These are phyloP conservation scores for Arthrobotrys conoides DNA, from an alignment of 2,329 filamentous ascomycete species.

Conservation along the genomic window DNA sequence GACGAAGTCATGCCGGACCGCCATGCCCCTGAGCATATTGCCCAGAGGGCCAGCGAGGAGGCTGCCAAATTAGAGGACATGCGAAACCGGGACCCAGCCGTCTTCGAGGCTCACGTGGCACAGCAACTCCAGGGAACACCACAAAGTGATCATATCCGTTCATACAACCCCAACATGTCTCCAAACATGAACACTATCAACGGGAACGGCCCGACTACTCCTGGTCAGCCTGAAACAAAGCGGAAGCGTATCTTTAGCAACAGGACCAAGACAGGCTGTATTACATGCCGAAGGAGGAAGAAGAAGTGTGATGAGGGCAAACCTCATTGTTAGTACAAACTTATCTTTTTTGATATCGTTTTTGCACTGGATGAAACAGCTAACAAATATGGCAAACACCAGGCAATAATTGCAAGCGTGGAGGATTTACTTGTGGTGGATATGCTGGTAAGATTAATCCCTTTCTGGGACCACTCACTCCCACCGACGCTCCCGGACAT, in stretches of 20 bases:
- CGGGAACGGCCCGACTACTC: conserved; percentile 38
- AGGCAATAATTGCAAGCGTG: conserved; percentile 91
- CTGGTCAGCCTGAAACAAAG: conserved; percentile 67
- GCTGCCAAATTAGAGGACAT: conserved; percentile 56
- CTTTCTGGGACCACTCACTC: conserved; percentile 82
- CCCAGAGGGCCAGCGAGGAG: conserved; percentile 55
- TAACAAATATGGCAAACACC: conserved; percentile 30
- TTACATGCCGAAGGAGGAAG: conserved; percentile 91
- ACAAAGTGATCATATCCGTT: conserved; percentile 52
- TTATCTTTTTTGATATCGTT: conserved; percentile 19
- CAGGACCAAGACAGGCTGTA: conserved; percentile 93
- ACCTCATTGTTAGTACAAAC: conserved; percentile 79
- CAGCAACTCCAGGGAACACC: conserved; percentile 49
- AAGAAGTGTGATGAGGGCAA: conserved; percentile 98
- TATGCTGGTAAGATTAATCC: conserved; percentile 81
- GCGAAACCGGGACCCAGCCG: conserved; percentile 49
- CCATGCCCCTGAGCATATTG: conserved; percentile 51
- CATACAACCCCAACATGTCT: conserved; percentile 50
- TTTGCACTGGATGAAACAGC: conserved; percentile 17
- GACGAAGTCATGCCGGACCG: conserved; percentile 55
- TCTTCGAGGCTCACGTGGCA: conserved; percentile 46
- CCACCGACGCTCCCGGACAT: conserved; percentile 74
- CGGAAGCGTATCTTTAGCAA: conserved; percentile 90
- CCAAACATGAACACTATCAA: conserved; percentile 51
- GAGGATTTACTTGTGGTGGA: conserved; percentile 90